phyloP scores from a whole-genome alignment of 2,329 filamentous ascomycete species.

The Chrysoporthe cubensis region DNA sequence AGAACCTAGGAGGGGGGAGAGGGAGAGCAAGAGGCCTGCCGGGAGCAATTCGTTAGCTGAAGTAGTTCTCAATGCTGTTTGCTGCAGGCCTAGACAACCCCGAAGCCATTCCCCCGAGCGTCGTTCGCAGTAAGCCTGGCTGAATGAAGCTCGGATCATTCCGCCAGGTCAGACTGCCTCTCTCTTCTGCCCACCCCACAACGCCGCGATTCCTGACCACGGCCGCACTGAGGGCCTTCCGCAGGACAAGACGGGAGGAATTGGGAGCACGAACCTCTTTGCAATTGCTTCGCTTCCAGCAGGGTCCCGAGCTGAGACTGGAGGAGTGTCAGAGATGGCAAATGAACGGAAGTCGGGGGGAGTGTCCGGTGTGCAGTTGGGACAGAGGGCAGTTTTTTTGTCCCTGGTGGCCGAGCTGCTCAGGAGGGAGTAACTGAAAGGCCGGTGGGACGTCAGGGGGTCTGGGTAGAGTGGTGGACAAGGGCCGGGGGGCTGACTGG shows the following conservation, averaged over 20 bases:
- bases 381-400: constrained; percentile 30
- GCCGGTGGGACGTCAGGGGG: constrained; percentile 19
- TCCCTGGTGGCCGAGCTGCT: constrained; percentile 17
- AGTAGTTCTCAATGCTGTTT: neutral
- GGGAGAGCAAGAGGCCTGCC: constrained; percentile 12
- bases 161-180: neutral
- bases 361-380: constrained; percentile 21
- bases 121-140: neutral
- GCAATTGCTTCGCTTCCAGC: constrained; percentile 20
- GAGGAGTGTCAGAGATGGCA: constrained; percentile 18
- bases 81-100: neutral
- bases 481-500: neutral
- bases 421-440: constrained; percentile 25
- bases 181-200: neutral
- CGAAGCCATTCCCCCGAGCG: neutral
- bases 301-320: constrained; percentile 17
- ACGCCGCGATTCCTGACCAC: neutral
- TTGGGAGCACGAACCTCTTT: constrained; percentile 22
- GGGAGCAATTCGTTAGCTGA: constrained; percentile 9
- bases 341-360: constrained; percentile 21
- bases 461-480: constrained; percentile 12
- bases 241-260: neutral
- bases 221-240: neutral
- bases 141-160: neutral
- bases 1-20: constrained; percentile 21